Evolutionary conservation across 1,139 yeast species (phyloP).

Genomic region (Diutina pseudorugosa): DNA sequence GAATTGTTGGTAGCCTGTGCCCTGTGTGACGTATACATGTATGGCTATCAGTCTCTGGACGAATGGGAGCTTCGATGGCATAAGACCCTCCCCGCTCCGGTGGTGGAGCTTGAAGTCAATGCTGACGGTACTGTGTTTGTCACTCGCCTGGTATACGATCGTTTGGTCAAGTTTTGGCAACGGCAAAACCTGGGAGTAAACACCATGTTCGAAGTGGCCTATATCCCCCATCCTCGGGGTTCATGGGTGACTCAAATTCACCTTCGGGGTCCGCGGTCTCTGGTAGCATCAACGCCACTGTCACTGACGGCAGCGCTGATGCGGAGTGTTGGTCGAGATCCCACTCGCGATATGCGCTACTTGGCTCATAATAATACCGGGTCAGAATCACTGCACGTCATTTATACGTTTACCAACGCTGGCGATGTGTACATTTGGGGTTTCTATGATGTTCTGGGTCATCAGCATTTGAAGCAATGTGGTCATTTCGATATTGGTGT

Average conservation of each 20-base stretch:
- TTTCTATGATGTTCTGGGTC: constrained; percentile 49
- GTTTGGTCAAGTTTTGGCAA: constrained; percentile 67
- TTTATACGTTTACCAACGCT: constrained; percentile 53
- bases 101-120: constrained; percentile 42
- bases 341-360: not conserved
- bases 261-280: not conserved
- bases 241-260: constrained; percentile 33
- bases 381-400: constrained; percentile 18
- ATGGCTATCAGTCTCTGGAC: constrained; percentile 35
- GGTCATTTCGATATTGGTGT: constrained; percentile 35
- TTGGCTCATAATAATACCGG: not conserved
- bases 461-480: constrained; percentile 49
- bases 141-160: constrained; percentile 44
- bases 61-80: constrained; percentile 35
- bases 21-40: constrained; percentile 39
- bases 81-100: constrained; percentile 43
- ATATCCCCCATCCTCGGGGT: constrained; percentile 46
- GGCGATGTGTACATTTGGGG: constrained; percentile 59
- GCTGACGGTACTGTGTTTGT: constrained; percentile 59
- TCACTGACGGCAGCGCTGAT: not conserved
- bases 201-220: constrained; percentile 59
- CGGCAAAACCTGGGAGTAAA: constrained; percentile 54
- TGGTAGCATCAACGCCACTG: not conserved
- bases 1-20: constrained; percentile 56
- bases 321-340: not conserved